Percentiles rank a stretch among this genome's conserved stretches.
Conservation (phyloP, 225 moss, liverwort and hornwort genomes). For the Ulota crispa region DNA sequence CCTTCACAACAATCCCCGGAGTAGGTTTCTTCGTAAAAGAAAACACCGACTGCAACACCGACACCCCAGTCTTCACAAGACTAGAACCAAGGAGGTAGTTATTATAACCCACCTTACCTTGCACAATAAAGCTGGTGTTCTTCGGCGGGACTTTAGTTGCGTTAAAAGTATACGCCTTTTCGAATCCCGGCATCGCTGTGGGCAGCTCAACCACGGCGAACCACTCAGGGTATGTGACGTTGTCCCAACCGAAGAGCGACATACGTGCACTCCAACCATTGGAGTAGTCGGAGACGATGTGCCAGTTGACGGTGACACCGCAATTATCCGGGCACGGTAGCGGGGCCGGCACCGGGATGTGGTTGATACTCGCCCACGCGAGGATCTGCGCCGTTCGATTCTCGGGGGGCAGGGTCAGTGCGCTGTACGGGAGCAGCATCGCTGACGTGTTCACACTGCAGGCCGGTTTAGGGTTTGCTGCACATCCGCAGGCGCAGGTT, state of each 20-base stretch:
- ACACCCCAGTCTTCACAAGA: conserved; percentile 33
- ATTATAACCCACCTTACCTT: conserved; percentile 38
- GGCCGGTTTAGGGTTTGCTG: conserved; percentile 19
- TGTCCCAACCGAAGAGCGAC: conserved; percentile 79
- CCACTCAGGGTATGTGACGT: conserved; percentile 54
- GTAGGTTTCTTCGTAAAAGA: conserved; percentile 49
- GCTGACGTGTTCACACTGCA: conserved; percentile 46
- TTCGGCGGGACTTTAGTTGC: conserved; percentile 38
- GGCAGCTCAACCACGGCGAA: conserved; percentile 56
- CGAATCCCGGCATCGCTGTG: conserved; percentile 51
- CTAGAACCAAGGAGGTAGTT: conserved; percentile 36
- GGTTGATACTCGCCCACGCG: conserved; percentile 52
- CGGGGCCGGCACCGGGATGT: conserved; percentile 45
- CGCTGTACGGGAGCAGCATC: conserved; percentile 69
- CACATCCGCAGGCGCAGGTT: conserved; percentile 74
- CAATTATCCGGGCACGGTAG: conserved; percentile 79
- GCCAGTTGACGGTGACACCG: conserved; percentile 88
- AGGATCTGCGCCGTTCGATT: conserved; percentile 61
- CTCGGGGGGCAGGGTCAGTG: conserved; percentile 51
- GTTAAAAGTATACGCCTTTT: conserved; percentile 75
- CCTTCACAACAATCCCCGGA: conserved; percentile 29
- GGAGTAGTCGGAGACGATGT: conserved; percentile 71
- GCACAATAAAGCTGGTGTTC: conserved; percentile 36
- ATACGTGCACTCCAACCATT: conserved; percentile 77
- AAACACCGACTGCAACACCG: conserved; percentile 53